A percentile compares a stretch with the other conserved stretches of the same genome.
Conservation (phyloP, 306 rosid species). For the Casuarina cunninghamiana region DNA sequence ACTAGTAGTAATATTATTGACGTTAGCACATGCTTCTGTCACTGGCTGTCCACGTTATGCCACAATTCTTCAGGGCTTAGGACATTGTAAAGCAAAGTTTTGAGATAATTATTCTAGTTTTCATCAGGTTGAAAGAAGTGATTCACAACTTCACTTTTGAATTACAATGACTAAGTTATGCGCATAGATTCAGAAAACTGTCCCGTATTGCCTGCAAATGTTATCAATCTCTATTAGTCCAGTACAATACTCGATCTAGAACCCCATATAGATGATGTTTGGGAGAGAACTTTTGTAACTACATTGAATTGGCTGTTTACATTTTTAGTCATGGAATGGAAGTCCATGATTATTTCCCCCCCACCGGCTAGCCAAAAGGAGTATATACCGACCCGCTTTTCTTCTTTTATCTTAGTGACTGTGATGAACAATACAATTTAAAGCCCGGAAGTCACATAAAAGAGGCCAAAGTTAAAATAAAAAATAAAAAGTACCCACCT, state of each 20-base stretch:
- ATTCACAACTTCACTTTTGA: background rate
- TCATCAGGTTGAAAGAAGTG: background rate
- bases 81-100: background rate
- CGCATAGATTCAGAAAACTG: background rate
- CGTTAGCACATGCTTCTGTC: background rate
- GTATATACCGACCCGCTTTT: background rate
- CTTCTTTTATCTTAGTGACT: background rate
- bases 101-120: background rate
- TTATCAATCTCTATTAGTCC: background rate
- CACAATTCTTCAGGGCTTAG: background rate
- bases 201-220: background rate
- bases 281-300: too few species aligned
- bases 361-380: background rate
- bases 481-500: conserved; percentile 40
- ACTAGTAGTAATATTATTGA: too few species aligned
- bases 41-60: background rate
- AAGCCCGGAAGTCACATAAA: background rate
- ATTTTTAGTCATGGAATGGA: background rate
- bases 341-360: too few species aligned
- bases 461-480: background rate
- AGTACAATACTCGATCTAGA: background rate
- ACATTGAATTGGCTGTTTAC: background rate
- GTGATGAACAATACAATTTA: background rate
- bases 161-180: background rate
- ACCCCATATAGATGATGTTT: background rate